Evolutionary conservation across 345 rosid genomes (phyloP).

Genomic region (Cardamine occulta): DNA sequence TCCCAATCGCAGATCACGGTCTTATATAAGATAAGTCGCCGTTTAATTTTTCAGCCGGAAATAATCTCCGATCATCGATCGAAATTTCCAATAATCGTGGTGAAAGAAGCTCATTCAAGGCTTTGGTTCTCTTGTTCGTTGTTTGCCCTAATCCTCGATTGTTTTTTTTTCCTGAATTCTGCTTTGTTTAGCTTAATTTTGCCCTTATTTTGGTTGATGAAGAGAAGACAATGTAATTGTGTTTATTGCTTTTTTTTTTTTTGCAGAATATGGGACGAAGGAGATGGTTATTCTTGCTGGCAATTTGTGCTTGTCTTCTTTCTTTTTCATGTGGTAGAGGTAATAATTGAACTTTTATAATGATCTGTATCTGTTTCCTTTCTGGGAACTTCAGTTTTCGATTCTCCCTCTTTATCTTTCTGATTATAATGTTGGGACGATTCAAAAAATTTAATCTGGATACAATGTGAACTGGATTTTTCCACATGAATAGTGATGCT

Average conservation of each 20-base stretch:
- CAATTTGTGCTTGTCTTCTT: slow-evolving; percentile 43
- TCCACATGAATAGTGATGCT: background rate
- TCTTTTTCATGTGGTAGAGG: slow-evolving; percentile 55
- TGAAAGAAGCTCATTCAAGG: background rate
- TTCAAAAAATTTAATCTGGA: background rate
- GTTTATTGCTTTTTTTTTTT: background rate
- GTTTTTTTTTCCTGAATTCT: background rate
- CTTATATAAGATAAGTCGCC: slow-evolving; percentile 11
- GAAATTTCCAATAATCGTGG: background rate
- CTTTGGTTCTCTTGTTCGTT: background rate
- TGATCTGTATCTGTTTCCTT: slow-evolving; percentile 9
- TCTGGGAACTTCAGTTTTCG: background rate
- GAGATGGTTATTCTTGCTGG: slow-evolving; percentile 44
- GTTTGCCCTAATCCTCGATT: background rate
- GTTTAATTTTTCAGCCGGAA: background rate
- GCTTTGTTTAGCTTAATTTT: slow-evolving; percentile 22
- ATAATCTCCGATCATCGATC: slow-evolving; percentile 20
- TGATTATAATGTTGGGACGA: background rate
- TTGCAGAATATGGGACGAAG: slow-evolving; percentile 56
- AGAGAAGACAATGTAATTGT: background rate
- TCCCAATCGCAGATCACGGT: slow-evolving; percentile 14
- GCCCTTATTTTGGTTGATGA: background rate
- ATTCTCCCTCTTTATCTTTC: slow-evolving; percentile 7
- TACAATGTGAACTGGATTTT: slow-evolving; percentile 2
- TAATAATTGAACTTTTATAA: slow-evolving; percentile 24